Evolutionary conservation across 2,329 filamentous ascomycete genomes (phyloP).

Genomic region (Trichoderma hamatum): DNA sequence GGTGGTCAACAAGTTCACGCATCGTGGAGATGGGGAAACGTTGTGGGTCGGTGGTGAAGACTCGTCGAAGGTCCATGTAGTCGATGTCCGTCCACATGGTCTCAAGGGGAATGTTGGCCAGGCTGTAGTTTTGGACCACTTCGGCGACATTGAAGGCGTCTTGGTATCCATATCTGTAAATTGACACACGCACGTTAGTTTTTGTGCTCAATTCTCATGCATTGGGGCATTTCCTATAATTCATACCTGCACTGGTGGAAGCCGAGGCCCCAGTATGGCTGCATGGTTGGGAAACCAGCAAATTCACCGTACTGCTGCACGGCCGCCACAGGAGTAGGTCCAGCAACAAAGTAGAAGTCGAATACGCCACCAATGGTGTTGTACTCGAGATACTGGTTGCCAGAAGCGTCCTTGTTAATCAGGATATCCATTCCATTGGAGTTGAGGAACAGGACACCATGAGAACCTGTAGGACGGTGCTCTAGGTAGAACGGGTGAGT

Average conservation of each 20-base stretch:
- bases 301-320: slow-evolving; percentile 71
- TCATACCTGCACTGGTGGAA: slow-evolving; percentile 71
- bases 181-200: neutral
- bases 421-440: slow-evolving; percentile 75
- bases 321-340: slow-evolving; percentile 68
- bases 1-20: slow-evolving; percentile 65
- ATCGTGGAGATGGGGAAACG: slow-evolving; percentile 65
- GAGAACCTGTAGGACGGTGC: slow-evolving; percentile 49
- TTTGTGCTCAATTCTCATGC: neutral
- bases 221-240: neutral
- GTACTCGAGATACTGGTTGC: slow-evolving; percentile 75
- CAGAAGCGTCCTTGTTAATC: slow-evolving; percentile 61
- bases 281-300: slow-evolving; percentile 73
- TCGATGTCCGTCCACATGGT: slow-evolving; percentile 77
- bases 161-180: slow-evolving; percentile 70
- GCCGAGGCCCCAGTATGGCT: slow-evolving; percentile 80
- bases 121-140: slow-evolving; percentile 68
- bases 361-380: slow-evolving; percentile 77
- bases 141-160: slow-evolving; percentile 71
- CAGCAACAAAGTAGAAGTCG: slow-evolving; percentile 79
- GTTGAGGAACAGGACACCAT: slow-evolving; percentile 78
- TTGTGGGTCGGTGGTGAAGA: slow-evolving; percentile 71
- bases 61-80: slow-evolving; percentile 60
- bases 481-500: slow-evolving; percentile 79
- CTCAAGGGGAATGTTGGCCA: slow-evolving; percentile 68